A percentile compares a stretch with the other conserved stretches of the same genome.
Conservation (phyloP, 768 basidiomycete genomes). For the Pisolithus microcarpus region DNA sequence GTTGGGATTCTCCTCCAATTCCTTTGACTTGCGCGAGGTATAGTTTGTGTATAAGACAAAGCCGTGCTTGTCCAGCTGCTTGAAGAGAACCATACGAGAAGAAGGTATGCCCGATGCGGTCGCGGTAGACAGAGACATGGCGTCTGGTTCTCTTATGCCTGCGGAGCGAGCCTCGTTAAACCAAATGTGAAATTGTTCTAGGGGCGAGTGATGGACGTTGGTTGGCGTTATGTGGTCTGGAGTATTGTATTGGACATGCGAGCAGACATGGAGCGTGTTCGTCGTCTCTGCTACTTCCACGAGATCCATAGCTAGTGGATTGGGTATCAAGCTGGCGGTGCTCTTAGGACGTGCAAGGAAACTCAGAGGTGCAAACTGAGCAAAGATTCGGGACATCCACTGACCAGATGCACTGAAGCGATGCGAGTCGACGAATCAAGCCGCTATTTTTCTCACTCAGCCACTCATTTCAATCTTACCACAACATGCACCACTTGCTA, state of each 20-base stretch:
- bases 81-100: slow-evolving; percentile 84
- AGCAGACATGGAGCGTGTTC: slow-evolving; percentile 58
- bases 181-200: slow-evolving; percentile 85
- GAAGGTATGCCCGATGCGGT: slow-evolving; percentile 73
- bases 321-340: background rate
- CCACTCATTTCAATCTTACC: no score
- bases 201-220: slow-evolving; percentile 58
- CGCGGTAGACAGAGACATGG: slow-evolving; percentile 75
- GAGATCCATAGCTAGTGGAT: slow-evolving; percentile 14
- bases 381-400: background rate
- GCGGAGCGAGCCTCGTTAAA: slow-evolving; percentile 57
- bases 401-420: background rate
- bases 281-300: slow-evolving; percentile 36
- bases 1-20: slow-evolving; percentile 69
- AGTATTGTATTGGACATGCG: slow-evolving; percentile 71
- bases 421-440: no score
- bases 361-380: background rate
- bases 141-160: slow-evolving; percentile 82
- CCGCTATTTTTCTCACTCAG: no score
- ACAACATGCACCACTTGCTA: no score
- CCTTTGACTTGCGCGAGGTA: slow-evolving; percentile 82
- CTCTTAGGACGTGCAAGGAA: background rate
- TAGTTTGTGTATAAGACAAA: slow-evolving; percentile 99
- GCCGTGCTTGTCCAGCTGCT: slow-evolving; percentile 79
- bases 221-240: slow-evolving; percentile 56